Evolutionary conservation across 2,329 filamentous ascomycete species (phyloP).

Genomic region (Botrytis cinerea): DNA sequence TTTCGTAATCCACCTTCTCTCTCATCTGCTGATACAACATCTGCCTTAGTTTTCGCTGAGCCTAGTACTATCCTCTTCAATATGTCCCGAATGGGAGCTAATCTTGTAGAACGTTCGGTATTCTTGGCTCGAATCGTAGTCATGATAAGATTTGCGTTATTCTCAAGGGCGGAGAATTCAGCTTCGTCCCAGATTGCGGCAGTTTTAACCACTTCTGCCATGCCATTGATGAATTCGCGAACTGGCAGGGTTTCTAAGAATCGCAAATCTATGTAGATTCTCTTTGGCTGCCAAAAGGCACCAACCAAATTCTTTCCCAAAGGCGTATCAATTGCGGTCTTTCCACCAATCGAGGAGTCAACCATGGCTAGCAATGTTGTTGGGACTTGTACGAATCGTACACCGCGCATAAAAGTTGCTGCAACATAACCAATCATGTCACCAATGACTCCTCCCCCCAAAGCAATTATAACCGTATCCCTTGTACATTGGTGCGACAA

Average conservation of each 20-base stretch:
- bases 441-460: conserved; percentile 95
- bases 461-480: conserved; percentile 90
- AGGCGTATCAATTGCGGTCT: conserved; percentile 96
- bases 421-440: conserved; percentile 98
- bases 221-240: conserved; percentile 95
- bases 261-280: conserved; percentile 90
- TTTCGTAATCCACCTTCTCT: conserved; percentile 92
- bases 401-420: conserved; percentile 96
- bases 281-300: conserved; percentile 92
- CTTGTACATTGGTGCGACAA: conserved; percentile 87
- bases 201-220: conserved; percentile 98
- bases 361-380: conserved; percentile 97
- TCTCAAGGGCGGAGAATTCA: conserved; percentile 83
- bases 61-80: conserved; percentile 77
- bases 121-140: conserved; percentile 65
- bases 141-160: conserved; percentile 76
- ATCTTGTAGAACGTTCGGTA: conserved; percentile 53
- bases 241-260: conserved; percentile 90
- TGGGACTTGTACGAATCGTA: conserved; percentile 94
- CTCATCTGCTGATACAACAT: conserved; percentile 92
- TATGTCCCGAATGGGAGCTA: conserved; percentile 69
- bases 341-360: conserved; percentile 96
- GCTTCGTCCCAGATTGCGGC: conserved; percentile 92
- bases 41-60: conserved; percentile 89
- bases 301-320: conserved; percentile 95